These are phyloP conservation scores for Solanum bukasovii DNA, from an alignment of 257 asterid species.

Conservation along the genomic window DNA sequence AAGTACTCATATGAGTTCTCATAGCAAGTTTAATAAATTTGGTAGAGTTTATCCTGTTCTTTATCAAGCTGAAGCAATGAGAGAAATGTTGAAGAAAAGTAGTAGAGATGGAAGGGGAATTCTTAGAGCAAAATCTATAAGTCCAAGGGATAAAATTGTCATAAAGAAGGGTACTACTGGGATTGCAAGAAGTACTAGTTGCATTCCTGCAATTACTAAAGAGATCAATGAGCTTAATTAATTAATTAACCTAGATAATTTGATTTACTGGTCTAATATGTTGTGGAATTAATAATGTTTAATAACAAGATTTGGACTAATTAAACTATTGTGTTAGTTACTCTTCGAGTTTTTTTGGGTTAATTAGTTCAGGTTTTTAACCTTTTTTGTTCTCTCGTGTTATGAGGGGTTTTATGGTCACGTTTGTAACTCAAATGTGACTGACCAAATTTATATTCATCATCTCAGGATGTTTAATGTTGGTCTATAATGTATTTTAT, in stretches of 20 bases:
- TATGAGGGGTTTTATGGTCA: background rate
- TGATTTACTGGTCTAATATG: background rate
- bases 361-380: background rate
- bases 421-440: background rate
- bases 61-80: conserved; percentile 17
- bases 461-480: background rate
- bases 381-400: background rate
- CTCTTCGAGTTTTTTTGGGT: background rate
- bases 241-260: background rate
- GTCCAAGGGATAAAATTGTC: conserved; percentile 6
- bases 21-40: conserved; percentile 1
- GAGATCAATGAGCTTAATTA: conserved; percentile 18
- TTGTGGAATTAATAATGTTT: background rate
- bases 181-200: conserved; percentile 28
- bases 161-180: conserved; percentile 7
- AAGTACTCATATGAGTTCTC: conserved; percentile 4
- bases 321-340: background rate
- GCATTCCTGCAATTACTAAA: conserved; percentile 32
- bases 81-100: conserved; percentile 11
- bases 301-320: background rate
- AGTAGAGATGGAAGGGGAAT: background rate
- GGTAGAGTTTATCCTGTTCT: conserved; percentile 12
- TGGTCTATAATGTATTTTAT: background rate
- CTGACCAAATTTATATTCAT: background rate
- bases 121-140: conserved; percentile 7